These are phyloP conservation scores for Orbilia oligospora DNA, from an alignment of 2,329 filamentous ascomycete species.

Conservation along the genomic window DNA sequence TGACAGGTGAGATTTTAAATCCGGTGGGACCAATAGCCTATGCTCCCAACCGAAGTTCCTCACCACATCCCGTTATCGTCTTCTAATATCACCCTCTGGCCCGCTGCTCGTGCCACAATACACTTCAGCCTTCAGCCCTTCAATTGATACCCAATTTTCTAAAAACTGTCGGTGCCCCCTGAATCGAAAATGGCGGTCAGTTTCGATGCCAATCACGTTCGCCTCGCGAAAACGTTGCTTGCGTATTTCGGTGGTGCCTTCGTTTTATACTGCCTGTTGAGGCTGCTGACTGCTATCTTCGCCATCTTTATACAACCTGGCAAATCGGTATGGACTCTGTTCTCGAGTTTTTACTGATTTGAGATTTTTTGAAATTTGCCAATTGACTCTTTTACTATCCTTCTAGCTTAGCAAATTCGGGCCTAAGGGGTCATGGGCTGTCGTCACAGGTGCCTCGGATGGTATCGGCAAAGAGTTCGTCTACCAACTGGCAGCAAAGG, in stretches of 20 bases:
- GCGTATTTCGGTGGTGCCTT: slow-evolving; percentile 59
- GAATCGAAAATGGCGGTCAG: slow-evolving; percentile 48
- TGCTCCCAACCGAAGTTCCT: slow-evolving; percentile 58
- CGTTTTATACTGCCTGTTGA: slow-evolving; percentile 45
- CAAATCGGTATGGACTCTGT: slow-evolving; percentile 67
- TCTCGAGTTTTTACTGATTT: slow-evolving; percentile 55
- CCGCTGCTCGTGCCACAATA: slow-evolving; percentile 19
- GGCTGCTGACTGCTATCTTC: slow-evolving; percentile 45
- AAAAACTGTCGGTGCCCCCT: slow-evolving; percentile 8
- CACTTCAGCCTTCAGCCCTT: background rate
- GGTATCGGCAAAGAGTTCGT: slow-evolving; percentile 98
- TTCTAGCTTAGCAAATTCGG: slow-evolving; percentile 87
- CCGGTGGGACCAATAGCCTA: slow-evolving; percentile 43
- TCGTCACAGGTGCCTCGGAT: slow-evolving; percentile 95
- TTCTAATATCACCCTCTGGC: slow-evolving; percentile 29
- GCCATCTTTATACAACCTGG: slow-evolving; percentile 66
- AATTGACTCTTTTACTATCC: slow-evolving; percentile 43
- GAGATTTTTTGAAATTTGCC: background rate
- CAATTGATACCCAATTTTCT: slow-evolving; percentile 12
- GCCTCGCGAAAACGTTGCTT: slow-evolving; percentile 48
- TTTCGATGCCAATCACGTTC: slow-evolving; percentile 42
- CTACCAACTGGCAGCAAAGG: slow-evolving; percentile 86
- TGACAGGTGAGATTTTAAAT: slow-evolving; percentile 58
- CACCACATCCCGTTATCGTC: slow-evolving; percentile 46
- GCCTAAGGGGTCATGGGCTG: slow-evolving; percentile 90